These are phyloP conservation scores for Kalaharituber pfeilii DNA, from an alignment of 2,329 filamentous ascomycete genomes.

Conservation along the genomic window DNA sequence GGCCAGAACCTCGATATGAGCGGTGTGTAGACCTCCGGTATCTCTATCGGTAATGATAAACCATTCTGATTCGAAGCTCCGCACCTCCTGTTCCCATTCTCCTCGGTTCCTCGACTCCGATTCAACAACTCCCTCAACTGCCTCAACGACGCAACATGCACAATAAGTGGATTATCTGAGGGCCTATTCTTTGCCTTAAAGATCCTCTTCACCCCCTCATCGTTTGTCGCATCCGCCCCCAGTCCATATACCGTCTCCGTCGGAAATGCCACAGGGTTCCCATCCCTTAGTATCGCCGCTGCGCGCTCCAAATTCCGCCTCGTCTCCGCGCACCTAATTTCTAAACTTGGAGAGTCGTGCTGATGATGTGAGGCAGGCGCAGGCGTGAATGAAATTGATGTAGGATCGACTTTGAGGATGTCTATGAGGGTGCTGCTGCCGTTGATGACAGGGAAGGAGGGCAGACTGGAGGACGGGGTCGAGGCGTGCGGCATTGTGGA, in stretches of 20 bases:
- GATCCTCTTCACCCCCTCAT: conserved; percentile 70
- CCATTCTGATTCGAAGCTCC: no score
- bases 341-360: no score
- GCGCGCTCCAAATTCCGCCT: no score
- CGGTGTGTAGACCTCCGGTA: conserved; percentile 60
- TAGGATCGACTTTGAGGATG: neutral
- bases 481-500: neutral
- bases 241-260: conserved; percentile 96
- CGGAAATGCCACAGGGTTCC: conserved; percentile 85
- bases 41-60: no score
- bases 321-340: no score
- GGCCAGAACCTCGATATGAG: conserved; percentile 83
- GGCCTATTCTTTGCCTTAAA: conserved; percentile 80
- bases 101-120: conserved; percentile 22
- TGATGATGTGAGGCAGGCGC: neutral
- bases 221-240: conserved; percentile 85
- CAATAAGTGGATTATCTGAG: conserved; percentile 86
- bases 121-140: conserved; percentile 52
- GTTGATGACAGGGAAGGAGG: neutral
- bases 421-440: neutral
- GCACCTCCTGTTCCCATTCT: no score
- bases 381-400: neutral
- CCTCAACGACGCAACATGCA: conserved; percentile 66
- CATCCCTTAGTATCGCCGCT: no score
- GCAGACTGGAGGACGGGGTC: neutral